Evolutionary conservation across 2,329 filamentous ascomycete species (phyloP).

Genomic region (Phialemonium atrogriseum): DNA sequence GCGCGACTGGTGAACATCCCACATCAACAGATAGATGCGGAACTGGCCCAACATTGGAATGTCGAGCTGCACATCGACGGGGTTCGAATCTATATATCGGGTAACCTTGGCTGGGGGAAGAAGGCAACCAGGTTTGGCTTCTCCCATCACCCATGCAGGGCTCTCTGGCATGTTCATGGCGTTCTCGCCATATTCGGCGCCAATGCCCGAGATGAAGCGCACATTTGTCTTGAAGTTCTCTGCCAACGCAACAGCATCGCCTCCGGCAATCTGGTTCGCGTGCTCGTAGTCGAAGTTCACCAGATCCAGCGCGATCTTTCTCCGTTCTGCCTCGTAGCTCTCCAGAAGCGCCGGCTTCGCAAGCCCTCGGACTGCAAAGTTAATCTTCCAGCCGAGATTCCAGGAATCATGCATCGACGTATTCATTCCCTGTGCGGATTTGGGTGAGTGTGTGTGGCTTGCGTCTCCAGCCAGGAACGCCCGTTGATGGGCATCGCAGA

Average conservation of each 20-base stretch:
- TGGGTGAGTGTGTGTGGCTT: constrained; percentile 64
- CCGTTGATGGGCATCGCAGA: constrained; percentile 51
- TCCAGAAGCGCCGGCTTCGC: constrained; percentile 45
- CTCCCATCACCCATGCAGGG: constrained; percentile 33
- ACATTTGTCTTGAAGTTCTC: constrained; percentile 60
- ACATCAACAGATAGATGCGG: constrained; percentile 63
- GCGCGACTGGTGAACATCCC: constrained; percentile 46
- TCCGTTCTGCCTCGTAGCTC: constrained; percentile 57
- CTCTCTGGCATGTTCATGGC: constrained; percentile 37
- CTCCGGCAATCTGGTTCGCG: constrained; percentile 41
- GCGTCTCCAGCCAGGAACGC: constrained; percentile 66
- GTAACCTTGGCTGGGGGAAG: constrained; percentile 63
- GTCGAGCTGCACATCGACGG: constrained; percentile 68
- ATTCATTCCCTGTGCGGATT: constrained; percentile 64
- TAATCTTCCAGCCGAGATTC: constrained; percentile 48
- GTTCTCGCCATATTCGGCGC: constrained; percentile 48
- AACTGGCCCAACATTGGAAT: constrained; percentile 73
- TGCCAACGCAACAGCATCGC: constrained; percentile 49
- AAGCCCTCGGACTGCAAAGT: constrained; percentile 45
- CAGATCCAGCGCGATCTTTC: constrained; percentile 49
- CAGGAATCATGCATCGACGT: constrained; percentile 52
- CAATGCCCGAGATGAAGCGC: constrained; percentile 59
- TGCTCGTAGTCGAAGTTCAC: constrained; percentile 49
- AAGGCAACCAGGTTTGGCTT: constrained; percentile 44
- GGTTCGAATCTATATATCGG: constrained; percentile 69